Base-by-base conservation (phyloP, 805 yeast genomes). In the Nakazawaea pomicola region DNA sequence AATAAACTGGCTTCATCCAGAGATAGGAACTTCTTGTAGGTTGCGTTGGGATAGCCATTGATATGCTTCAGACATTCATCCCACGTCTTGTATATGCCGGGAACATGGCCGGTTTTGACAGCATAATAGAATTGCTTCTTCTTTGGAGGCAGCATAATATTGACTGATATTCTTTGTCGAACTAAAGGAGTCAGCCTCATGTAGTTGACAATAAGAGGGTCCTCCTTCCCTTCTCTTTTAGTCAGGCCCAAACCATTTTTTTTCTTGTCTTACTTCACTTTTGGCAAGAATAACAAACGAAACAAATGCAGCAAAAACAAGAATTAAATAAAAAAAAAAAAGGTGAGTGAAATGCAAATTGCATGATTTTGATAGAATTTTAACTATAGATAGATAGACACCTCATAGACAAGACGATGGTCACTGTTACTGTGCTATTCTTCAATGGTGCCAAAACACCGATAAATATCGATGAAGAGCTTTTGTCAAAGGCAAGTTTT, bases 1-100 rank as follows among this genome's bases (percentile, higher is more conserved):
- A 69, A 80, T n/a, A n/a, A n/a, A n/a, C n/a, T n/a, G 0, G 55
- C 58, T 18, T 53, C 44, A 0, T 95, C 95, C 21, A 69, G 84
- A 0, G 49, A 49, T 1, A 20, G 40, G 2, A 85, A 85, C 49
- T 72, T 72, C 57, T 80, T 83, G 59, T 55, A 80, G 11, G 55
- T 51, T 6, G 88, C 83, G 3, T 78, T 76, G 3, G 70, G 44
- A 49, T 56, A 80, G 0, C 90, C 87, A 6, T 52, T 48, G 0
- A 80, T 83, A 33, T 76, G 74, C 0, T 49, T 47, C 40, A 70
- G 62, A 43, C 82, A 77, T 4, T 69, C 76, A 1, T 56, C 54
- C 96, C 96, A 88, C 15, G 58, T 57, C 6, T 42, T 49, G 57
- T 62, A 87, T 1, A 87, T 65, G 0, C 95, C 95, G 1, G 61